These are phyloP conservation scores for Rachicladosporium sp. DNA, from an alignment of 2,329 filamentous ascomycete genomes.

Conservation along the genomic window DNA sequence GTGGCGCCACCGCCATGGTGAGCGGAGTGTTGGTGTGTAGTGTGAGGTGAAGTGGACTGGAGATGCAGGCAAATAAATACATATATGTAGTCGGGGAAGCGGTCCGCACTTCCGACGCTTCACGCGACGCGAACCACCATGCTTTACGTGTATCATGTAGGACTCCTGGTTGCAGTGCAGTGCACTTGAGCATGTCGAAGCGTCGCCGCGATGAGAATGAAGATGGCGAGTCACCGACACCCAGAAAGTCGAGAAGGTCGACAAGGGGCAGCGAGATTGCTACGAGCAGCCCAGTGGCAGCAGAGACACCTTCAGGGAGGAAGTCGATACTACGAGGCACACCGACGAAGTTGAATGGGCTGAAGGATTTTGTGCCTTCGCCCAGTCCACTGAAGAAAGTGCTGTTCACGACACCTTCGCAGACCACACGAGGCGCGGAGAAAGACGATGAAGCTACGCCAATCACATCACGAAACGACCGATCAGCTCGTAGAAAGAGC, in stretches of 20 bases:
- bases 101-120: too few species aligned
- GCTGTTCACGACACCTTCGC: slow-evolving; percentile 31
- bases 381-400: slow-evolving; percentile 34
- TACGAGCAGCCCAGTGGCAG: slow-evolving; percentile 4
- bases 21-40: too few species aligned
- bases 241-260: slow-evolving; percentile 1
- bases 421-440: slow-evolving; percentile 21
- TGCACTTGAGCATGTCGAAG: slow-evolving; percentile 1
- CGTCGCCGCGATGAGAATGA: slow-evolving; percentile 2
- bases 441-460: slow-evolving; percentile 27
- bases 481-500: slow-evolving; percentile 78
- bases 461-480: slow-evolving; percentile 57
- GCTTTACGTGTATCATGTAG: too few species aligned
- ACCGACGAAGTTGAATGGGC: slow-evolving; percentile 15
- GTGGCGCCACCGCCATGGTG: slow-evolving; percentile 3
- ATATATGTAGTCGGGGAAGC: too few species aligned
- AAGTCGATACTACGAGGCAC: slow-evolving; percentile 23
- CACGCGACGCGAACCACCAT: too few species aligned
- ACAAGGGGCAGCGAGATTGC: not conserved
- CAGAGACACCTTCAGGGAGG: slow-evolving; percentile 20
- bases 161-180: too few species aligned
- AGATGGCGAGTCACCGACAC: not conserved
- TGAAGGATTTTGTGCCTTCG: slow-evolving; percentile 21
- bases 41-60: too few species aligned
- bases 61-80: too few species aligned